Percentiles rank a stretch among this genome's conserved stretches.
phyloP scores from a whole-genome alignment of 1,139 yeast genomes.

The Debaryomycetaceae sp. region DNA sequence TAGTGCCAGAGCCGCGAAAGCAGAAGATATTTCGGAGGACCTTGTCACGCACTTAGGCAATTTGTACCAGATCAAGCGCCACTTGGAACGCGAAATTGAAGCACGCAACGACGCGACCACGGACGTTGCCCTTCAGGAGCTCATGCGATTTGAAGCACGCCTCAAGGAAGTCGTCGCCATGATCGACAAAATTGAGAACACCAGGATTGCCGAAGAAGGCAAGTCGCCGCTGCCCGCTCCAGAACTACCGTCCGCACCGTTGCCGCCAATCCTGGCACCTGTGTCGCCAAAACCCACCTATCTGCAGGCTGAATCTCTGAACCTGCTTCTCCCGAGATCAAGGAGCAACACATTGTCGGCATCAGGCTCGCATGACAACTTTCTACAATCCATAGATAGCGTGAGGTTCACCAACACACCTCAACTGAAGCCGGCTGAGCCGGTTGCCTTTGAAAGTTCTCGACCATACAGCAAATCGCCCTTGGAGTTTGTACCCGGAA shows the following conservation, averaged over 20 bases:
- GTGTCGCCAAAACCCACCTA: too few relatives aligned
- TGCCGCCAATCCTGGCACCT: too few relatives aligned
- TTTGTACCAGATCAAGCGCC: constrained; percentile 7
- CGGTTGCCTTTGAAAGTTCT: too few relatives aligned
- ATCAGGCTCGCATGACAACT: constrained; percentile 3
- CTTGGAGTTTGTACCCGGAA: too few relatives aligned
- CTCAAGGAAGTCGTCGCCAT: constrained; percentile 6
- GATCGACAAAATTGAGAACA: constrained; percentile 5
- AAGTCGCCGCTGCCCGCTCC: too few relatives aligned
- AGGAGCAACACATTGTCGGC: constrained; percentile 7
- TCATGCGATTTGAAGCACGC: constrained; percentile 1
- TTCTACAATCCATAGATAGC: constrained; percentile 6
- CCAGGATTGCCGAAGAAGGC: too few relatives aligned
- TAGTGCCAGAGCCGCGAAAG: constrained; percentile 4
- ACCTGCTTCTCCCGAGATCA: too few relatives aligned
- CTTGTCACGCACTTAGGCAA: constrained; percentile 3
- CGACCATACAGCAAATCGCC: too few relatives aligned
- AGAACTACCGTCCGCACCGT: too few relatives aligned
- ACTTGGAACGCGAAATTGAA: constrained; percentile 5
- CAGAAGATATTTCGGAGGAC: constrained; percentile 6
- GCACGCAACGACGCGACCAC: too few relatives aligned
- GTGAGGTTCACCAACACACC: constrained; percentile 6
- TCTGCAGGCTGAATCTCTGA: too few relatives aligned
- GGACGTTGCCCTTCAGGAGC: constrained; percentile 6
- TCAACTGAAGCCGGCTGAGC: too few relatives aligned